These are phyloP conservation scores for Termitomyces sp. DNA, from an alignment of 768 basidiomycete species.

Conservation along the genomic window DNA sequence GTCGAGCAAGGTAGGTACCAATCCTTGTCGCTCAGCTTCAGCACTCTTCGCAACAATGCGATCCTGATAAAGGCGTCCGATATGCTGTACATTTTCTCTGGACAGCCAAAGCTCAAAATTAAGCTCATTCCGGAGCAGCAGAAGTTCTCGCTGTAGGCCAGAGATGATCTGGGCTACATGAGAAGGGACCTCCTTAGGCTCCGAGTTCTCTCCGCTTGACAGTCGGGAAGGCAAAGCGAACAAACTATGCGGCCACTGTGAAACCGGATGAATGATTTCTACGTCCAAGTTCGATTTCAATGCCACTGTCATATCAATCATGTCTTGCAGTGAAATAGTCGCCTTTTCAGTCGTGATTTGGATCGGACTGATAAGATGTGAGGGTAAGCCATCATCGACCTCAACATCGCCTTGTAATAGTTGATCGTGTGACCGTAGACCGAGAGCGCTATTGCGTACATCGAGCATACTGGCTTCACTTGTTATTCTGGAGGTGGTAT, in stretches of 20 bases:
- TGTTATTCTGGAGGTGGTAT: constrained; percentile 55
- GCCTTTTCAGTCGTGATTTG: constrained; percentile 32
- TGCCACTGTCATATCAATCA: constrained; percentile 67
- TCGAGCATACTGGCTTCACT: constrained; percentile 70
- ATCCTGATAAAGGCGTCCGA: constrained; percentile 75
- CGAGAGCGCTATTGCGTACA: constrained; percentile 50
- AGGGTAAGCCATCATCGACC: constrained; percentile 15
- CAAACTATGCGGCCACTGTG: constrained; percentile 48
- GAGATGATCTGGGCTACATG: constrained; percentile 65
- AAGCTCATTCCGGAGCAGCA: constrained; percentile 73
- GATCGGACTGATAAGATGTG: constrained; percentile 28
- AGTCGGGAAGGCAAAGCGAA: constrained; percentile 29
- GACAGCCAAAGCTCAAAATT: constrained; percentile 85
- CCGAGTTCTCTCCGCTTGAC: constrained; percentile 8
- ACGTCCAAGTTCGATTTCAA: constrained; percentile 68
- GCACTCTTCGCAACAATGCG: constrained; percentile 67
- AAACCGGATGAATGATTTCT: constrained; percentile 47
- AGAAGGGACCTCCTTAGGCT: constrained; percentile 27
- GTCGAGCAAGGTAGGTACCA: constrained; percentile 45
- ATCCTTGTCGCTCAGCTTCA: constrained; percentile 75
- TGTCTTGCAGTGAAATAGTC: constrained; percentile 64
- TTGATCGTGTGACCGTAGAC: constrained; percentile 31
- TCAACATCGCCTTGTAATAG: not conserved
- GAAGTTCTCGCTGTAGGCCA: constrained; percentile 67
- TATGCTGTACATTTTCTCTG: constrained; percentile 75